A percentile compares a stretch with the other conserved stretches of the same genome.
Evolutionary conservation across 495 filamentous ascomycete genomes (phyloP).

Genomic region (Poronia punctata): DNA sequence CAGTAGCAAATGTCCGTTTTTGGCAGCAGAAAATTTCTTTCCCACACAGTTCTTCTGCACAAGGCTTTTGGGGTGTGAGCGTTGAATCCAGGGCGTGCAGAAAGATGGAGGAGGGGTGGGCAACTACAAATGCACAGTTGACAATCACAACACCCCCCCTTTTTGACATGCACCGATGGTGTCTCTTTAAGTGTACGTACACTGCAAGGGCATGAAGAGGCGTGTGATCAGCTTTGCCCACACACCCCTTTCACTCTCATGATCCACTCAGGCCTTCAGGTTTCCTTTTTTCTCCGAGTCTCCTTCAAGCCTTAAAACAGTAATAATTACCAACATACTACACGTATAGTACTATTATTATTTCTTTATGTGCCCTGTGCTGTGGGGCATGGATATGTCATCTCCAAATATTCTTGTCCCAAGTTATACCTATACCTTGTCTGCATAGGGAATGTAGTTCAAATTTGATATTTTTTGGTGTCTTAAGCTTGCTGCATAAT

Average conservation of each 20-base stretch:
- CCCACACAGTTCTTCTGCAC: background rate
- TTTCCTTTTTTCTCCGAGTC: background rate
- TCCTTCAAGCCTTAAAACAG: no score
- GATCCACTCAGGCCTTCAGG: background rate
- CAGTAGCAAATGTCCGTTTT: constrained; percentile 7
- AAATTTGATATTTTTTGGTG: background rate
- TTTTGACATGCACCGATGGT: constrained; percentile 3
- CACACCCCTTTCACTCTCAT: constrained; percentile 8
- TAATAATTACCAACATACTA: no score
- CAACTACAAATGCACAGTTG: constrained; percentile 11
- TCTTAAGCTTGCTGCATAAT: background rate
- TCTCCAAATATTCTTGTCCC: no score
- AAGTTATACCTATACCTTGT: background rate
- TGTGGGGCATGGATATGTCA: no score
- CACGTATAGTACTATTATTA: no score
- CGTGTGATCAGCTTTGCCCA: constrained; percentile 10
- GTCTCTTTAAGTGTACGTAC: background rate
- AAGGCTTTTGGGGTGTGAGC: background rate
- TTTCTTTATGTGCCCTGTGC: no score
- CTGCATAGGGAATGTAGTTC: background rate
- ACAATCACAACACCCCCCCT: constrained; percentile 13
- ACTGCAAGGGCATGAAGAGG: constrained; percentile 3
- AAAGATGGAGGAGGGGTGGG: constrained; percentile 4
- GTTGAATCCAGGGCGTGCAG: no score
- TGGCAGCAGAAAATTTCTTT: constrained; percentile 12